Percentiles rank a stretch among this genome's conserved stretches.
These are phyloP conservation scores for Teunomyces kruisii DNA, from an alignment of 805 yeast species.

Conservation along the genomic window DNA sequence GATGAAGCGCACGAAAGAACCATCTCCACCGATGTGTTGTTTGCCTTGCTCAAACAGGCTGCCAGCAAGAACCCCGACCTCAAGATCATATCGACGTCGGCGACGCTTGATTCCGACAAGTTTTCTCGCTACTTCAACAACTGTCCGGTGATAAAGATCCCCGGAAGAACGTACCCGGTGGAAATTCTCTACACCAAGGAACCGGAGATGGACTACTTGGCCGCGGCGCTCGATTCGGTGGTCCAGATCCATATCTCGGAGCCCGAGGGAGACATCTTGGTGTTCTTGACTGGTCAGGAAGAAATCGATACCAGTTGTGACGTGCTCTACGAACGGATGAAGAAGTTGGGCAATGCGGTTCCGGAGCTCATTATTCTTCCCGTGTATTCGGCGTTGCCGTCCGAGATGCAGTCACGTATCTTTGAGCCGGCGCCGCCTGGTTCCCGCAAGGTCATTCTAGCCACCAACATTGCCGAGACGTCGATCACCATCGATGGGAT, in stretches of 20 bases:
- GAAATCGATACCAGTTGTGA: conserved; percentile 92
- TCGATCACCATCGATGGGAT: conserved; percentile 95
- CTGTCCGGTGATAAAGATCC: conserved; percentile 82
- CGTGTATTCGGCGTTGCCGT: conserved; percentile 86
- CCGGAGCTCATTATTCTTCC: conserved; percentile 78
- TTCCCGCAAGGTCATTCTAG: conserved; percentile 84
- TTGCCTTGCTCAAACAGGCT: conserved; percentile 80
- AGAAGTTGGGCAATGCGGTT: conserved; percentile 58
- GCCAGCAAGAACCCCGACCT: conserved; percentile 67
- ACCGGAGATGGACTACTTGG: conserved; percentile 85
- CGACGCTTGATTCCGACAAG: conserved; percentile 87
- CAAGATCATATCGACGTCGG: conserved; percentile 83
- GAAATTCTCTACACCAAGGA: conserved; percentile 75
- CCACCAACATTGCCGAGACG: conserved; percentile 97
- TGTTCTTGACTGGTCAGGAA: conserved; percentile 88
- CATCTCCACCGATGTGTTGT: conserved; percentile 85
- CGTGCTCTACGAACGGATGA: conserved; percentile 61
- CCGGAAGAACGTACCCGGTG: conserved; percentile 91
- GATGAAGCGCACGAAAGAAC: conserved; percentile 99
- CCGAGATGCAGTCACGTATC: conserved; percentile 84
- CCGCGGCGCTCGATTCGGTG: conserved; percentile 80
- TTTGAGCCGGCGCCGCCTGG: conserved; percentile 87
- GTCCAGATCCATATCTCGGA: conserved; percentile 84
- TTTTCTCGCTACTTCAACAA: conserved; percentile 73
- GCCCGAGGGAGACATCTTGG: conserved; percentile 75